phyloP scores from a whole-genome alignment of 2,329 filamentous ascomycete genomes.

The Fusarium verticillioides region DNA sequence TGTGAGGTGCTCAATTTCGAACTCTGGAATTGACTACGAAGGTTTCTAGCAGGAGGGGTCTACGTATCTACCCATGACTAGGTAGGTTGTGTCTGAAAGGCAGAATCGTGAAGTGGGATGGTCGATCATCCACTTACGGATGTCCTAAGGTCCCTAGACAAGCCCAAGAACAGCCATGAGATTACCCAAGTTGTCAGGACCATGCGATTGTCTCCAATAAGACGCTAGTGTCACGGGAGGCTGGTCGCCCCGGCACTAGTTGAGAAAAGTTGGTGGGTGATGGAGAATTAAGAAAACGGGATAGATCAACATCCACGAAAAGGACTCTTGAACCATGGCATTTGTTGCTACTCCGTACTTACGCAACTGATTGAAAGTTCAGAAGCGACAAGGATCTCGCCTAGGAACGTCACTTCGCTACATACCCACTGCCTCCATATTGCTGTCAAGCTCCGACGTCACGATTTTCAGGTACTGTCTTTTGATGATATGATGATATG shows the following conservation, averaged over 20 bases:
- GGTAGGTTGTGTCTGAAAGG: neutral
- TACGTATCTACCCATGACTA: slow-evolving; percentile 6
- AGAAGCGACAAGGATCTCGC: neutral
- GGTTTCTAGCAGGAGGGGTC: neutral
- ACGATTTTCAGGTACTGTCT: neutral
- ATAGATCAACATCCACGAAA: slow-evolving; percentile 36
- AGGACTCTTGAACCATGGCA: slow-evolving; percentile 17
- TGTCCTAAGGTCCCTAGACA: slow-evolving; percentile 23
- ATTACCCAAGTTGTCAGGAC: slow-evolving; percentile 33
- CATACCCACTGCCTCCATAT: neutral
- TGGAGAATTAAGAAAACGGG: slow-evolving; percentile 30
- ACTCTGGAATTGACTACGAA: neutral
- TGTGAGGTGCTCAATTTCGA: neutral
- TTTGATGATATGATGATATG: neutral
- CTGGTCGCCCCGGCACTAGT: slow-evolving; percentile 37
- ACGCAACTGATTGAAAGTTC: slow-evolving; percentile 4
- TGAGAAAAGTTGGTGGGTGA: slow-evolving; percentile 21
- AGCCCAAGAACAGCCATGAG: slow-evolving; percentile 19
- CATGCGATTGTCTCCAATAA: slow-evolving; percentile 31
- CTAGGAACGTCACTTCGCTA: slow-evolving; percentile 8
- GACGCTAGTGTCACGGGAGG: slow-evolving; percentile 43
- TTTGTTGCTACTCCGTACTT: slow-evolving; percentile 11
- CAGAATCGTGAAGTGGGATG: slow-evolving; percentile 35
- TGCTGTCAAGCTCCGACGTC: slow-evolving; percentile 1
- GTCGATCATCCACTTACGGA: slow-evolving; percentile 17